phyloP scores from a whole-genome alignment of 257 asterid species.

The Petunia axillaris region DNA sequence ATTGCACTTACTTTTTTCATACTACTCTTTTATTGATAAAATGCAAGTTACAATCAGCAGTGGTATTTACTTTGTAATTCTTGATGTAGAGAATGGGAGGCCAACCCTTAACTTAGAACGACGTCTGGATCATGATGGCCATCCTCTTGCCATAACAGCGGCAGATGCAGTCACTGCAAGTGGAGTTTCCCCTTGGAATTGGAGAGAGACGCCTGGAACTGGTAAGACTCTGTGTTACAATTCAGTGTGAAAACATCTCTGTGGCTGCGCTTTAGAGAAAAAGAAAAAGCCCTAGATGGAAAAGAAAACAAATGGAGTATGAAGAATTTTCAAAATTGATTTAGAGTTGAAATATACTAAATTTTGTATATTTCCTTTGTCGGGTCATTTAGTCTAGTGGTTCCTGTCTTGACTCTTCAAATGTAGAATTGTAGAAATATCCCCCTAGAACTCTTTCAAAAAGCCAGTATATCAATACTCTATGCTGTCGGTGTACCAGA shows the following conservation, averaged over 20 bases:
- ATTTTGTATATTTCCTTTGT: too few relatives aligned
- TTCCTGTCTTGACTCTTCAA: too few relatives aligned
- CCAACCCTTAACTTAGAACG: conserved; percentile 73
- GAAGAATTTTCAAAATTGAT: too few relatives aligned
- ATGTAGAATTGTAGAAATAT: too few relatives aligned
- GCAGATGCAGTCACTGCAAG: conserved; percentile 80
- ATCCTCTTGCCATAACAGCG: conserved; percentile 85
- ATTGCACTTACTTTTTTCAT: not conserved
- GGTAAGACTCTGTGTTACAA: conserved; percentile 48
- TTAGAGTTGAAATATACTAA: too few relatives aligned
- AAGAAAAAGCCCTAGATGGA: too few relatives aligned
- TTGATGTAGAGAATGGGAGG: conserved; percentile 69
- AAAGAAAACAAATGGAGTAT: too few relatives aligned
- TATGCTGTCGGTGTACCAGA: too few relatives aligned
- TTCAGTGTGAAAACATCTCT: conserved; percentile 20
- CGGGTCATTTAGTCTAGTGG: too few relatives aligned
- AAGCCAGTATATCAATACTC: too few relatives aligned
- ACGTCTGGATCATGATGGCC: conserved; percentile 83
- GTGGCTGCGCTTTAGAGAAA: too few relatives aligned
- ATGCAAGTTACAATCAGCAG: not conserved
- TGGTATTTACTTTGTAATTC: not conserved
- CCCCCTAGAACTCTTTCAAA: too few relatives aligned
- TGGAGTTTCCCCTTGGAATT: conserved; percentile 93
- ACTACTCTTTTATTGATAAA: not conserved
- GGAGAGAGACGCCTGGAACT: conserved; percentile 87